Percentiles rank a stretch among this genome's conserved stretches.
Evolutionary conservation across 2,329 filamentous ascomycete species (phyloP).

Genomic region (Xylariales sp.): DNA sequence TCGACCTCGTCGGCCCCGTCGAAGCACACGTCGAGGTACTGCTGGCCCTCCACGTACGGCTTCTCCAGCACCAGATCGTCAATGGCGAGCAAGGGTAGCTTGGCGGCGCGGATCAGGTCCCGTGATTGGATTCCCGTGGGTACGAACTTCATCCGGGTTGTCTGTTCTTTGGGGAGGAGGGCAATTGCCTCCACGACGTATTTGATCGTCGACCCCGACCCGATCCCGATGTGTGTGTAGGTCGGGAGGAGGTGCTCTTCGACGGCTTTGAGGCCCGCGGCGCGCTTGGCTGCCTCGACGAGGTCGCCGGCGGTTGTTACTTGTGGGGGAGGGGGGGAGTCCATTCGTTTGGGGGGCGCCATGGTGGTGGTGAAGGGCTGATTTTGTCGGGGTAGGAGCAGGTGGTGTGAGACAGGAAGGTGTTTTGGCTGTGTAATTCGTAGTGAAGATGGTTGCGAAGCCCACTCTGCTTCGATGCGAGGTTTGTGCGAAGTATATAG

Average conservation of each 20-base stretch:
- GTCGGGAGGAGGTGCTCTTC: constrained; percentile 62
- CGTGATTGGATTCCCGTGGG: constrained; percentile 91
- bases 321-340: constrained; percentile 10
- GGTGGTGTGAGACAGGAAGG: no score
- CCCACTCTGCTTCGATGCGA: no score
- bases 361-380: no score
- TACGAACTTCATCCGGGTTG: constrained; percentile 71
- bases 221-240: constrained; percentile 68
- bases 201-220: constrained; percentile 75
- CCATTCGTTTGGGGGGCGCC: constrained; percentile 10
- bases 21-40: constrained; percentile 80
- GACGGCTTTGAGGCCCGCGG: constrained; percentile 70
- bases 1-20: constrained; percentile 98
- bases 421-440: no score
- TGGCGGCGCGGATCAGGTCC: constrained; percentile 75
- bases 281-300: constrained; percentile 57
- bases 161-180: constrained; percentile 49
- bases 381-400: no score
- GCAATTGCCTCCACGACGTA: constrained; percentile 82
- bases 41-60: constrained; percentile 34
- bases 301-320: constrained; percentile 13
- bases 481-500: no score
- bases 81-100: constrained; percentile 71
- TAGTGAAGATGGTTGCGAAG: no score
- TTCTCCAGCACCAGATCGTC: constrained; percentile 62